These are phyloP conservation scores for Cryptosporidium ubiquitum DNA, from an alignment of 169 alveolate species.

Conservation along the genomic window DNA sequence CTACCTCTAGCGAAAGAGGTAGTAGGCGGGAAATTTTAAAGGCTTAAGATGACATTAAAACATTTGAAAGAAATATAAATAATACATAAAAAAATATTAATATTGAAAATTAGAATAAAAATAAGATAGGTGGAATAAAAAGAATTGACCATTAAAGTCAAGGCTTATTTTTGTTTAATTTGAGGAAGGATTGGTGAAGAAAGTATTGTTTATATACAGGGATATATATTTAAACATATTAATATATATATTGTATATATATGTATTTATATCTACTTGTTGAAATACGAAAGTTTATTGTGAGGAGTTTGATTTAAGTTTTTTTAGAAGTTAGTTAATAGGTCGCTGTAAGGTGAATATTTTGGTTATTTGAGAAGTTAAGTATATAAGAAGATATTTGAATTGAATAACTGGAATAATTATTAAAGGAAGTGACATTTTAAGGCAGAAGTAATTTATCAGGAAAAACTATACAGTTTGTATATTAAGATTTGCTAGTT, in stretches of 20 bases:
- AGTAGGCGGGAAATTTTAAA: slow-evolving; percentile 41
- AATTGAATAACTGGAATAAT: neutral
- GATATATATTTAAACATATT: no score
- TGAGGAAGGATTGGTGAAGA: neutral
- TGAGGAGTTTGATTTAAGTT: neutral
- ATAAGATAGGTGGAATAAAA: neutral
- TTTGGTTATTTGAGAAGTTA: no score
- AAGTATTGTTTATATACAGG: no score
- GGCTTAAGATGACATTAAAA: slow-evolving; percentile 48
- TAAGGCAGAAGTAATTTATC: no score
- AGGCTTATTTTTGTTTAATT: no score
- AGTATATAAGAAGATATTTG: neutral
- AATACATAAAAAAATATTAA: neutral
- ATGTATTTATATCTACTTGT: neutral
- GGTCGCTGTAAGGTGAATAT: neutral
- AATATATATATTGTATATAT: no score
- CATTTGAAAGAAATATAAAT: neutral
- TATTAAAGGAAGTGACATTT: no score
- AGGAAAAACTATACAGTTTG: no score
- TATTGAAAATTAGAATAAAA: neutral
- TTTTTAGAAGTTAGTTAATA: neutral
- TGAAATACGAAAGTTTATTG: neutral
- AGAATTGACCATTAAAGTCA: neutral
- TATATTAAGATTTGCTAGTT: no score
- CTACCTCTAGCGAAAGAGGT: slow-evolving; percentile 36